Base-by-base conservation (phyloP, 768 basidiomycete species). In the Mycena vitilis region DNA sequence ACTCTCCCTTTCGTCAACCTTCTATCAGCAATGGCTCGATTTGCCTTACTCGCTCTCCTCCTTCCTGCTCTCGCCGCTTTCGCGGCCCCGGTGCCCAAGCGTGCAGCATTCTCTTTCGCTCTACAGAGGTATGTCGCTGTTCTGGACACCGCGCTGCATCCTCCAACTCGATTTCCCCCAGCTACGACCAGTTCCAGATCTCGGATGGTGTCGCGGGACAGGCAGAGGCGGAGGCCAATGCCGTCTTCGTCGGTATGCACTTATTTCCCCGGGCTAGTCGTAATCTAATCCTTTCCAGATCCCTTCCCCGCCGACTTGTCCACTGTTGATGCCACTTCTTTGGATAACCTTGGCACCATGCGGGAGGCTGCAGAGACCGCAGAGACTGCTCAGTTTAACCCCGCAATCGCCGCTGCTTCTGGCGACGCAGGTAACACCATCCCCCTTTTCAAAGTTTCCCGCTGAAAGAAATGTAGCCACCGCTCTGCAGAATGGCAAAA, bases 401-500 rank as follows among this genome's bases (percentile, higher is more conserved):
- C 75, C 75, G 1, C 64, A 62, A 75, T 76, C 51, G 67, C 37
- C 10, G 74, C 72, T 16, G 75, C 75, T 3, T 70, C 74, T 23
- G 74, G 73, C 20, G 73, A 70, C 20, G 68, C 51, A 7, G 74
- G 65, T 73, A 38, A 1, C 52, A 25, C 25, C 55, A n/a, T n/a
- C 7, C 68, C 58, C 25, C n/a, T 11, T 30, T 23, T 22, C 25
- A 25, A 25, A 34, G n/a, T n/a, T n/a, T 5, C 4, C 4, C 2
- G 36, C 48, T n/a, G 25, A 20, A 16, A n/a, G 6, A 13, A 5
- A 51, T 36, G 34, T 25, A 79, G 81, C 80, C 42, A 74, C 65
- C 48, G 81, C 80, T 2, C 78, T 83, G 42, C 71, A 75, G 60
- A 73, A 74, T 63, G 82, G 82, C 37, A 82, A 82, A 77, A 82